Conservation (phyloP, 805 yeast genomes). For the Saccharomycopsis sp. region DNA sequence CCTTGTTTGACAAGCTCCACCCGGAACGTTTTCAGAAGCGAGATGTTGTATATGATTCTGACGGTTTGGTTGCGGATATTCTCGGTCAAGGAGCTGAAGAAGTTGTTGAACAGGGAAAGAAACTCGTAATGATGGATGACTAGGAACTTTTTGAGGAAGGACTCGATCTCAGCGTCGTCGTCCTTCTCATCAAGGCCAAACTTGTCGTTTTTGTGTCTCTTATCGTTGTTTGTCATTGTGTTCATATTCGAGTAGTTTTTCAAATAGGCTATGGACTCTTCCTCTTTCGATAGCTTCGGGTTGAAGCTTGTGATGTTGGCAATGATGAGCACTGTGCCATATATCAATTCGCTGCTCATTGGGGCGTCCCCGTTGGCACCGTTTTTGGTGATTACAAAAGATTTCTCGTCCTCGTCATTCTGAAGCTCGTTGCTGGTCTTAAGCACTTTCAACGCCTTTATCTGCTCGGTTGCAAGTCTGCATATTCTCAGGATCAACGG, state of each 20-base stretch:
- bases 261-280: slow-evolving; percentile 32
- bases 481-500: slow-evolving; percentile 26
- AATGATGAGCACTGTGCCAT: slow-evolving; percentile 38
- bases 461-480: slow-evolving; percentile 6
- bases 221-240: slow-evolving; percentile 23
- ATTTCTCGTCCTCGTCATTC: neutral
- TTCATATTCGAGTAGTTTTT: slow-evolving; percentile 33
- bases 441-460: slow-evolving; percentile 7
- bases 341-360: slow-evolving; percentile 21
- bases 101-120: slow-evolving; percentile 19
- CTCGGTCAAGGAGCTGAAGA: slow-evolving; percentile 18
- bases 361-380: neutral
- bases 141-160: slow-evolving; percentile 24
- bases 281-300: slow-evolving; percentile 28
- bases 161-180: slow-evolving; percentile 20
- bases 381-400: neutral
- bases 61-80: slow-evolving; percentile 29
- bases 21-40: slow-evolving; percentile 26
- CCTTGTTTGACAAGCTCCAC: slow-evolving; percentile 42
- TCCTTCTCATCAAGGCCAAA: slow-evolving; percentile 18
- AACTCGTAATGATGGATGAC: slow-evolving; percentile 1
- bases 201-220: slow-evolving; percentile 8
- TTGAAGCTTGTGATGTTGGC: slow-evolving; percentile 34
- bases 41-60: slow-evolving; percentile 31
- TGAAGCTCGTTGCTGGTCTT: slow-evolving; percentile 15